These are phyloP conservation scores for Microdochium nivale DNA, from an alignment of 2,329 filamentous ascomycete genomes.

Conservation along the genomic window DNA sequence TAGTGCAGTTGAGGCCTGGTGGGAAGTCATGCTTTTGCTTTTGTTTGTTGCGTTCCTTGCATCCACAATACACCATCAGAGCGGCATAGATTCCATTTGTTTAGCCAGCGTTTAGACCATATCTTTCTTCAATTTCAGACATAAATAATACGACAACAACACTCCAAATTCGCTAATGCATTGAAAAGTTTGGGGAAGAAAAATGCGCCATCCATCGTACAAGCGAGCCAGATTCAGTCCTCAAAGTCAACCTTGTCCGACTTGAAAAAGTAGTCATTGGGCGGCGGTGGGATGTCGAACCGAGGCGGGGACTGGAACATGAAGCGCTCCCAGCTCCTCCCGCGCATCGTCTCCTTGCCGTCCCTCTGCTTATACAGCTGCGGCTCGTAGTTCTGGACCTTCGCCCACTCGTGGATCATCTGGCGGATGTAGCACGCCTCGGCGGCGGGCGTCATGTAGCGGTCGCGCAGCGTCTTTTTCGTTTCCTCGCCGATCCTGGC, in stretches of 20 bases:
- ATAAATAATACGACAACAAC: too few relatives aligned
- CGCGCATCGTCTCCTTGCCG: conserved; percentile 1
- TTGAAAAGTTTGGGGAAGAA: too few relatives aligned
- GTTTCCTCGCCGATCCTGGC: conserved; percentile 32
- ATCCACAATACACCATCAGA: background rate
- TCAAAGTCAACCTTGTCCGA: conserved; percentile 3
- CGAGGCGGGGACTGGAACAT: background rate
- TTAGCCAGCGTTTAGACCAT: too few relatives aligned
- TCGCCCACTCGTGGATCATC: conserved; percentile 7
- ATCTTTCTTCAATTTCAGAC: too few relatives aligned
- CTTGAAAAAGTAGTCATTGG: conserved; percentile 4
- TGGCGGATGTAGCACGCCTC: conserved; percentile 47
- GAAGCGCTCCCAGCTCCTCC: conserved; percentile 3
- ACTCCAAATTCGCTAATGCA: too few relatives aligned
- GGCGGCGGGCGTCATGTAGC: conserved; percentile 44
- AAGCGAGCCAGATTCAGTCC: background rate
- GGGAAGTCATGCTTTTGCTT: too few relatives aligned
- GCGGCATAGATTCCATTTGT: background rate
- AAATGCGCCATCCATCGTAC: too few relatives aligned
- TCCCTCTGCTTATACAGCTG: conserved; percentile 1
- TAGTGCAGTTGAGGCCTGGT: too few relatives aligned
- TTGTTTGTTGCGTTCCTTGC: too few relatives aligned
- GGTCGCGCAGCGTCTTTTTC: conserved; percentile 24
- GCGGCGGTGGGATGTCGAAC: conserved; percentile 2
- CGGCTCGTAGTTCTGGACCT: conserved; percentile 4